Evolutionary conservation across 352 stramenopile genomes (phyloP), one percentile per base, ranked within the genome.

Genomic region (Pythium rhizo-oryzae): DNA sequence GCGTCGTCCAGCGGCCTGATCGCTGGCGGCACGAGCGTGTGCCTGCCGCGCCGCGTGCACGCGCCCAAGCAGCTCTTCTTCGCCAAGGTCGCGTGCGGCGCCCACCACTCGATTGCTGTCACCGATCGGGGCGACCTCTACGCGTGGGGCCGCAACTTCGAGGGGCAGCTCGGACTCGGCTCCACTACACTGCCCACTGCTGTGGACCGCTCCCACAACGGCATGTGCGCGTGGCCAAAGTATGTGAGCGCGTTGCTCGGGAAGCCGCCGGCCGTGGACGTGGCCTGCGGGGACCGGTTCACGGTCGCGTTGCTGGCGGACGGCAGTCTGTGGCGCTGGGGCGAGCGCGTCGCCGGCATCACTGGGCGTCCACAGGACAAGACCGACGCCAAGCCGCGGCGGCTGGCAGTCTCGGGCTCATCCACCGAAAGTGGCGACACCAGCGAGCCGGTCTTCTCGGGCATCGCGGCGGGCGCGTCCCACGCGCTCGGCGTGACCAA

Each of bases 101-200:
- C 70, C 28, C 61, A 77, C 28, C 92, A 98, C 60, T 85, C 79
- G 6, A 83, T 80, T 52, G 89, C 89, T 2, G 33, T 97, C 55
- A 96, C 88, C 0, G 65, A 87, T n/a, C 79, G 71, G 25, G 90
- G 91, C 19, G 91, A 96, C 51, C 37, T 97, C 24, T 97, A 97
- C 72, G 92, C 91, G 5, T 98, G 91, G 91, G 92, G 92, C 2
- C 71, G 89, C 18, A 96, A 95, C 63, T 87, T 84, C 18, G 88
- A 97, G 67, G 92, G 90, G 0, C 91, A 98, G 53, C 80, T 97
- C 8, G 92, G 92, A 1, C 84, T 91, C 19, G 67, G 74, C 11
- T 72, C 78, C 8, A 63, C 33, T 12, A 77, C 74, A 0, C 65
- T 88, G 4, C 53, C 74, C 4, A 79, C 69, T 24, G 65, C 74